phyloP scores from a whole-genome alignment of 345 rosid species.

The Diplotaxis tenuifolia region DNA sequence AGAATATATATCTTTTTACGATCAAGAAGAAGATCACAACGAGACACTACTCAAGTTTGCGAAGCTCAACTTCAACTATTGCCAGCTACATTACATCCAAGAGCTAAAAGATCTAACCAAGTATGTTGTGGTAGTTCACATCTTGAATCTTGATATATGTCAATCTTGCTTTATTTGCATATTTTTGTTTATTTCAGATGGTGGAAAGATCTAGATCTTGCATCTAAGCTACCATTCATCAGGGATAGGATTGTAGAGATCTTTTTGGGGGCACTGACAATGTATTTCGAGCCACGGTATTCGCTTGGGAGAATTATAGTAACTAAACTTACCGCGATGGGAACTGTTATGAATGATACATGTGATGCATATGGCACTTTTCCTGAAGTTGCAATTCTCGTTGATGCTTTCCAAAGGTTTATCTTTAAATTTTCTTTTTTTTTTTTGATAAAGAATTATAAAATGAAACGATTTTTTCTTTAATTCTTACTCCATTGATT shows the following conservation, averaged over 20 bases:
- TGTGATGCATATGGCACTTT: conserved; percentile 24
- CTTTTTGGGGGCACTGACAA: neutral
- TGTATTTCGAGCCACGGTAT: conserved; percentile 9
- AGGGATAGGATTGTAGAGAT: conserved; percentile 20
- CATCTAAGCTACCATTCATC: conserved; percentile 8
- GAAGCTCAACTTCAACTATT: conserved; percentile 11
- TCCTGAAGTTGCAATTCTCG: neutral
- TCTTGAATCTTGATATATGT: neutral
- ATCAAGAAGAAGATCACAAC: conserved; percentile 1
- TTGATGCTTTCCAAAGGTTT: conserved; percentile 2
- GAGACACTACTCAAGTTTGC: conserved; percentile 18
- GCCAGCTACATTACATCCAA: conserved; percentile 11
- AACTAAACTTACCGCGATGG: neutral
- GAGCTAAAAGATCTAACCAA: conserved; percentile 8
- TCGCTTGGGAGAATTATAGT: conserved; percentile 1
- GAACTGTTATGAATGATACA: conserved; percentile 8
- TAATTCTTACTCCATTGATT: neutral
- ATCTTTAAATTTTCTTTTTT: no score
- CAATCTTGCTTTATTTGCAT: neutral
- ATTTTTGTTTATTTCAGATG: neutral
- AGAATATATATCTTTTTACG: conserved; percentile 8
- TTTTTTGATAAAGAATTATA: no score
- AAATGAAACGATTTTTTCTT: no score
- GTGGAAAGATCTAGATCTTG: conserved; percentile 4
- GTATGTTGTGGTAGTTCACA: neutral